Percentiles rank a stretch among this genome's conserved stretches.
phyloP scores from a whole-genome alignment of 2,329 filamentous ascomycete species.

The Podosphaera xanthii region DNA sequence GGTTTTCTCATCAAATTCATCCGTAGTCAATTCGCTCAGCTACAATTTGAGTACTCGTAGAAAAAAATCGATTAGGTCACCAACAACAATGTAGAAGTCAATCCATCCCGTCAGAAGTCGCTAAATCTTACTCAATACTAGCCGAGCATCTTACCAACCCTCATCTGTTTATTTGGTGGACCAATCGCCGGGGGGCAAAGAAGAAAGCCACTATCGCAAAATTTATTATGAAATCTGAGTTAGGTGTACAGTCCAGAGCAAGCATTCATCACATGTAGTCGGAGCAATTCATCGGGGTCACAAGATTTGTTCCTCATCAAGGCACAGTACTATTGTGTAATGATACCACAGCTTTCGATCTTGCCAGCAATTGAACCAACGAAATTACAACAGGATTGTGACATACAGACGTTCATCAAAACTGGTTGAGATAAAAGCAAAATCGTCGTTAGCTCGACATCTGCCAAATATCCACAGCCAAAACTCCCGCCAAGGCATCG shows the following conservation, averaged over 20 bases:
- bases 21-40: background rate
- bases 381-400: background rate
- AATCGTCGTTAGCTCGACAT: background rate
- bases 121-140: too few relatives aligned
- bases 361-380: background rate
- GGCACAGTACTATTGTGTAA: background rate
- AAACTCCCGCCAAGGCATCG: too few relatives aligned
- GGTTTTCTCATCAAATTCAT: too few relatives aligned
- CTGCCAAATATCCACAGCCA: background rate
- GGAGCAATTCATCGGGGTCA: background rate
- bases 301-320: background rate
- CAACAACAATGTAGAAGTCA: background rate
- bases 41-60: background rate
- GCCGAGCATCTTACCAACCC: too few relatives aligned
- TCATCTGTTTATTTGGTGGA: too few relatives aligned
- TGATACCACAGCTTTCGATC: background rate
- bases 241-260: background rate
- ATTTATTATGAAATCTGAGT: background rate
- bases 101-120: too few relatives aligned
- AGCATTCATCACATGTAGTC: background rate
- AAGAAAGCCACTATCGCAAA: background rate
- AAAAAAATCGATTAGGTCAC: background rate
- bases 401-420: background rate
- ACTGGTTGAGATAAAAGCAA: background rate
- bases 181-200: too few relatives aligned